phyloP scores from a whole-genome alignment of 306 rosid genomes.

The Dryas octopetala region DNA sequence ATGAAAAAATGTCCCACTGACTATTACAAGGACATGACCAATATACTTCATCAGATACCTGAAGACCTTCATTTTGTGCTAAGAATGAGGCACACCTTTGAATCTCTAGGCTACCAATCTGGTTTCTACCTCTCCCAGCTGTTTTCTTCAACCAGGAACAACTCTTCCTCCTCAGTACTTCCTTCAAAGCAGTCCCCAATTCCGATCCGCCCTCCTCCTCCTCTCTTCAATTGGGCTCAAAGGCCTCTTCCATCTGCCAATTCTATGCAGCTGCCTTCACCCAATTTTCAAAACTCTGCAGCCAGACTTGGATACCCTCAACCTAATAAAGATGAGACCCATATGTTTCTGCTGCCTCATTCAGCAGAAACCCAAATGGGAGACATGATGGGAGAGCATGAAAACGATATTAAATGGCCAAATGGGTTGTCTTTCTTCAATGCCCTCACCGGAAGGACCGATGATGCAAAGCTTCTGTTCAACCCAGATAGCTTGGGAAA shows the following conservation, averaged over 20 bases:
- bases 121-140: slow-evolving; percentile 93
- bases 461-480: slow-evolving; percentile 80
- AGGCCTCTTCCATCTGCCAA: slow-evolving; percentile 62
- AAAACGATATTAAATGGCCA: slow-evolving; percentile 89
- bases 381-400: slow-evolving; percentile 75
- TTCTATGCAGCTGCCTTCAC: slow-evolving; percentile 65
- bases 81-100: slow-evolving; percentile 99
- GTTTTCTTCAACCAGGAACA: slow-evolving; percentile 81
- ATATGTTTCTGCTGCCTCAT: slow-evolving; percentile 79
- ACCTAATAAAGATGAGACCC: slow-evolving; percentile 64
- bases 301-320: slow-evolving; percentile 60
- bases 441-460: slow-evolving; percentile 77
- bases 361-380: slow-evolving; percentile 65
- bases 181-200: slow-evolving; percentile 71
- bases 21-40: not conserved
- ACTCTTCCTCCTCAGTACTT: slow-evolving; percentile 49
- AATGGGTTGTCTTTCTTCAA: slow-evolving; percentile 84
- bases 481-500: slow-evolving; percentile 64
- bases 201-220: slow-evolving; percentile 76
- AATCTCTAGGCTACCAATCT: slow-evolving; percentile 91
- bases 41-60: slow-evolving; percentile 53
- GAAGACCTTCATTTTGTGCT: slow-evolving; percentile 98
- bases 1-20: not conserved
- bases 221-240: slow-evolving; percentile 81
- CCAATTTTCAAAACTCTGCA: slow-evolving; percentile 57